phyloP scores from a whole-genome alignment of 2,329 filamentous ascomycete genomes.

The Sordariomycetes sp. region DNA sequence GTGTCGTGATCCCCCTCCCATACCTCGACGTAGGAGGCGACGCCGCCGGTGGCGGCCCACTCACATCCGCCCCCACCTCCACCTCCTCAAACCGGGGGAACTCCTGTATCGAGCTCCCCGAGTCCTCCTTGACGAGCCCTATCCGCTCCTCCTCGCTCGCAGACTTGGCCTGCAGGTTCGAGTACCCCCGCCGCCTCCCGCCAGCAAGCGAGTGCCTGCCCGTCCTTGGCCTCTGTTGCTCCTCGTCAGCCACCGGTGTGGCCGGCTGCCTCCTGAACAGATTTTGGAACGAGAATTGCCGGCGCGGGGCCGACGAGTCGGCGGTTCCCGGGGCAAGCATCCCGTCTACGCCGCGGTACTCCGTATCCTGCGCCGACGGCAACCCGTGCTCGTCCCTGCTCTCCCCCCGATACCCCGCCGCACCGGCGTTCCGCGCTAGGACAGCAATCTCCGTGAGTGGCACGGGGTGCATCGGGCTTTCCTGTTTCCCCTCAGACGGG shows the following conservation, averaged over 20 bases:
- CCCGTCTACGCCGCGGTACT: conserved; percentile 28
- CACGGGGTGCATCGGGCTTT: conserved; percentile 46
- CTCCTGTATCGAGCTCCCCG: conserved; percentile 14
- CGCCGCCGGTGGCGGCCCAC: background rate
- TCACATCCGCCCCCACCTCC: conserved; percentile 15
- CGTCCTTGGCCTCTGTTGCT: conserved; percentile 9
- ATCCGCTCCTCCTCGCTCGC: conserved; percentile 72
- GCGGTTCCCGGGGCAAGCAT: conserved; percentile 29
- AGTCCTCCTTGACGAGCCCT: conserved; percentile 70
- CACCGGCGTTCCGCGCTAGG: conserved; percentile 26
- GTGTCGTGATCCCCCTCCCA: conserved; percentile 27
- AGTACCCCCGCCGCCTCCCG: conserved; percentile 21
- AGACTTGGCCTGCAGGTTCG: conserved; percentile 27
- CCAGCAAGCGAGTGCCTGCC: conserved; percentile 10
- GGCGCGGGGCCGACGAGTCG: conserved; percentile 38
- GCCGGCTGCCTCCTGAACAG: conserved; percentile 43
- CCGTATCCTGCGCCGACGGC: conserved; percentile 30
- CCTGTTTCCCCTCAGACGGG: conserved; percentile 23
- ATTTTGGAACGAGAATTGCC: conserved; percentile 88
- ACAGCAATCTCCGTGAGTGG: conserved; percentile 48
- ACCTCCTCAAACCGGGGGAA: conserved; percentile 21
- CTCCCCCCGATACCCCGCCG: conserved; percentile 1
- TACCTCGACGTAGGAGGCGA: conserved; percentile 15
- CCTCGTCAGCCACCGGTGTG: conserved; percentile 30
- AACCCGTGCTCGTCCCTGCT: conserved; percentile 20